Percentiles rank a stretch among this genome's conserved stretches.
phyloP scores from a whole-genome alignment of 2,329 filamentous ascomycete species.

The Stagonosporopsis rhizophila region DNA sequence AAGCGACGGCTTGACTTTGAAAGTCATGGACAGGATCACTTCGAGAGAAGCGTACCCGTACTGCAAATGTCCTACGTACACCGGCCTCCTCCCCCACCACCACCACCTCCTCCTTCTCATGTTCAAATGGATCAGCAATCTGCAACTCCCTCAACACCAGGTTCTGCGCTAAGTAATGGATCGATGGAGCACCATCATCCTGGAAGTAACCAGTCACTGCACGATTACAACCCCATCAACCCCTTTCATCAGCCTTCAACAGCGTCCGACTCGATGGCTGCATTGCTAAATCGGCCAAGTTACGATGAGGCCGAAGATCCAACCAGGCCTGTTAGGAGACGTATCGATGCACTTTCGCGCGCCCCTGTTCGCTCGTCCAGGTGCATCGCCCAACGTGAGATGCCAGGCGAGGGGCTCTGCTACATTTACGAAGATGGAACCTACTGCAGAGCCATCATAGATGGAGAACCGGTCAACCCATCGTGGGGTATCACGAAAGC shows the following conservation, averaged over 20 bases:
- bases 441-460: conserved; percentile 81
- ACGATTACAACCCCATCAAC: conserved; percentile 30
- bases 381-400: conserved; percentile 57
- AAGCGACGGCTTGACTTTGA: conserved; percentile 48
- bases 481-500: conserved; percentile 95
- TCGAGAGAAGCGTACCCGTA: conserved; percentile 38
- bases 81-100: conserved; percentile 33
- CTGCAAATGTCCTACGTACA: conserved; percentile 40
- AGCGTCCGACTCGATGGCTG: conserved; percentile 30
- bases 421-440: conserved; percentile 88
- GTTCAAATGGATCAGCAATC: conserved; percentile 31
- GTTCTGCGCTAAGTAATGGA: conserved; percentile 29
- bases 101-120: conserved; percentile 27
- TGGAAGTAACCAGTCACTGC: conserved; percentile 30
- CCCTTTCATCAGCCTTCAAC: conserved; percentile 36
- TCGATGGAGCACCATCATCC: conserved; percentile 34
- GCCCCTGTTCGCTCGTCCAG: conserved; percentile 43
- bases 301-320: conserved; percentile 43
- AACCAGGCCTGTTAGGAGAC: conserved; percentile 41
- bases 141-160: conserved; percentile 32
- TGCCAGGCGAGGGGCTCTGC: conserved; percentile 80
- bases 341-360: conserved; percentile 43
- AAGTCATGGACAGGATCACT: conserved; percentile 35
- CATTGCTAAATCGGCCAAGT: conserved; percentile 24
- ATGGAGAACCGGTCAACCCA: conserved; percentile 86